Base-by-base conservation (phyloP, 108 stramenopile genomes). In the Nitzschia sp. region DNA sequence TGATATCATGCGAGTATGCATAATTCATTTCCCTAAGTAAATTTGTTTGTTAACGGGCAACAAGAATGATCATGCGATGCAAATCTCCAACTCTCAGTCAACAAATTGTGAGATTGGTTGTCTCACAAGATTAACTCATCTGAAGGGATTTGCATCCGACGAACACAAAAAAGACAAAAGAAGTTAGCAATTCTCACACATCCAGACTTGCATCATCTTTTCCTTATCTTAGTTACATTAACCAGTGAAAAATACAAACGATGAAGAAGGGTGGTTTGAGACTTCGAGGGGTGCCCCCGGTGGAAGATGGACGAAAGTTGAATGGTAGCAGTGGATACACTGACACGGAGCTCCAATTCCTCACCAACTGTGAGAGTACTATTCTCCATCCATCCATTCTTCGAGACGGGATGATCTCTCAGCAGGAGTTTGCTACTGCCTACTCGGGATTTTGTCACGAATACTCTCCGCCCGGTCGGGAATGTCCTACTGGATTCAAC, bases 361-460 rank as follows among this genome's bases (percentile, higher is more conserved):
- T 62, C 42, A 31, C 19, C 11, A 25, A 62, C 21, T 62, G 61
- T 62, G 61, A 62, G 46, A 24, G 46, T 49, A 28, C 29, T 23
- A 23, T 54, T 53, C 65, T 66, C 48, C n/a, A 28, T 51, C 13
- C 18, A 31, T 24, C 51, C 2, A 38, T 66, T 15, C 21, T 54
- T 27, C 49, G n/a, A 1, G 65, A 66, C 21, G 65, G 65, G 1
- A 34, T 54, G 51, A 66, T 66, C 29, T 54, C 65, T 23, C 65
- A 66, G 34, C 18, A 66, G 21, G 65, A 66, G 2, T 66, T 66
- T 53, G 65, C 65, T 18, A 35, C 65, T 23, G 27, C 48, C 1
- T 66, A 25, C 49, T 23, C 0, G 6, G 45, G 26, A 1, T 53
- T 54, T 26, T 66, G 65, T 34, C 23, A 21, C 29, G 18, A 18